Conservation (phyloP, 2,329 filamentous ascomycete species). For the Pseudocercospora musae region DNA sequence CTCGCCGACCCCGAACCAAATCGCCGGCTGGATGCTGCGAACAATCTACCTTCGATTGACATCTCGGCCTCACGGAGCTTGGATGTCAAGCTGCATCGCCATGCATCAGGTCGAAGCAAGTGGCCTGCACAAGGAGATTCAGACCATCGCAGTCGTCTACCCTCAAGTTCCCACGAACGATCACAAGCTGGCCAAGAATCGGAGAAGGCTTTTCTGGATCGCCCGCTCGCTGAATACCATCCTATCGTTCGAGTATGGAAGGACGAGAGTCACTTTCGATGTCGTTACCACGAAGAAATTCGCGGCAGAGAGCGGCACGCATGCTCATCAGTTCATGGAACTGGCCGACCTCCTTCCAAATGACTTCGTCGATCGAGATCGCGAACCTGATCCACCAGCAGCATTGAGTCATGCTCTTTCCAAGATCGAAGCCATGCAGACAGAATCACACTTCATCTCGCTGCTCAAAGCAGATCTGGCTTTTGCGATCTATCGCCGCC, state of each 20-base stretch:
- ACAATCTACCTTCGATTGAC: slow-evolving; percentile 55
- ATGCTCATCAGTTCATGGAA: slow-evolving; percentile 34
- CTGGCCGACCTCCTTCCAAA: slow-evolving; percentile 35
- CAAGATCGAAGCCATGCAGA: slow-evolving; percentile 32
- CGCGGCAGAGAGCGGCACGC: slow-evolving; percentile 28
- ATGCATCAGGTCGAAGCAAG: slow-evolving; percentile 59
- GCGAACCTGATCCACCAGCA: slow-evolving; percentile 36
- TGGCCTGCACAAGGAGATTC: slow-evolving; percentile 45
- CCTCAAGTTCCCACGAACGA: slow-evolving; percentile 29
- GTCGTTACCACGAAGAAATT: slow-evolving; percentile 42
- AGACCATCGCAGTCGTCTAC: slow-evolving; percentile 36
- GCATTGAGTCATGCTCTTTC: slow-evolving; percentile 33
- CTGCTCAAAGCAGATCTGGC: slow-evolving; percentile 52
- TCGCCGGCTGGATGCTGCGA: slow-evolving; percentile 54
- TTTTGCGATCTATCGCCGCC: slow-evolving; percentile 48
- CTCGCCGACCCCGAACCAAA: slow-evolving; percentile 35
- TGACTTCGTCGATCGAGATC: slow-evolving; percentile 35
- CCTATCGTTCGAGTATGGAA: slow-evolving; percentile 58
- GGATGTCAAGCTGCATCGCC: slow-evolving; percentile 57
- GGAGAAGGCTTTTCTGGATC: slow-evolving; percentile 44
- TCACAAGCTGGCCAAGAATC: slow-evolving; percentile 32
- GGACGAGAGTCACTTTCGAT: slow-evolving; percentile 51
- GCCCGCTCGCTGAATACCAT: slow-evolving; percentile 57
- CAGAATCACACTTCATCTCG: slow-evolving; percentile 39
- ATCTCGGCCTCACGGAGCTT: slow-evolving; percentile 52